phyloP scores from a whole-genome alignment of 495 filamentous ascomycete species.

The Trypethelium eluteriae region DNA sequence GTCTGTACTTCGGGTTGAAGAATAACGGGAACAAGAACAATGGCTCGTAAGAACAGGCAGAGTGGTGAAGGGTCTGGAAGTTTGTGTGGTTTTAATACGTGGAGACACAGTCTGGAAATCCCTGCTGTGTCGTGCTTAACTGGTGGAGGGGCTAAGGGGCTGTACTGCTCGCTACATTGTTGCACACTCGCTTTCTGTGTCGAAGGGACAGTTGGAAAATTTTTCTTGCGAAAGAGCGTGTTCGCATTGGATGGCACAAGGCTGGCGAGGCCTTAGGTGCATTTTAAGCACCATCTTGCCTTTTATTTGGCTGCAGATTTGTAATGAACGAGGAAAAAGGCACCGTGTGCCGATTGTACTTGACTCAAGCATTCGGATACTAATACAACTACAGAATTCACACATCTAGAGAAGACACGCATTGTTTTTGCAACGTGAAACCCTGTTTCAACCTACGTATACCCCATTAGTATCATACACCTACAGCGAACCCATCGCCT shows the following conservation, averaged over 20 bases:
- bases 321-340: neutral
- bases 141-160: neutral
- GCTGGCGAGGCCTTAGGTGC: neutral
- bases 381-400: neutral
- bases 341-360: neutral
- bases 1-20: slow-evolving; percentile 36
- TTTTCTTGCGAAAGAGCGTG: neutral
- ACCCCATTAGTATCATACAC: neutral
- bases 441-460: neutral
- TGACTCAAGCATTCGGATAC: neutral
- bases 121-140: too few relatives aligned
- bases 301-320: neutral
- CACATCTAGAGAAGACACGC: neutral
- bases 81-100: slow-evolving; percentile 5
- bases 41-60: neutral
- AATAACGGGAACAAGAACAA: slow-evolving; percentile 16
- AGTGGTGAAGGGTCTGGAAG: neutral
- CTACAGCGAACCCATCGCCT: neutral
- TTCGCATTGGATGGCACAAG: neutral
- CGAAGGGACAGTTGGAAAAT: neutral
- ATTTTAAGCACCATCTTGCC: neutral
- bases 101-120: neutral
- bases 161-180: neutral
- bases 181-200: neutral
- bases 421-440: neutral